These are phyloP conservation scores for Brassica hybrid DNA, from an alignment of 441 rosid genomes.

Conservation along the genomic window DNA sequence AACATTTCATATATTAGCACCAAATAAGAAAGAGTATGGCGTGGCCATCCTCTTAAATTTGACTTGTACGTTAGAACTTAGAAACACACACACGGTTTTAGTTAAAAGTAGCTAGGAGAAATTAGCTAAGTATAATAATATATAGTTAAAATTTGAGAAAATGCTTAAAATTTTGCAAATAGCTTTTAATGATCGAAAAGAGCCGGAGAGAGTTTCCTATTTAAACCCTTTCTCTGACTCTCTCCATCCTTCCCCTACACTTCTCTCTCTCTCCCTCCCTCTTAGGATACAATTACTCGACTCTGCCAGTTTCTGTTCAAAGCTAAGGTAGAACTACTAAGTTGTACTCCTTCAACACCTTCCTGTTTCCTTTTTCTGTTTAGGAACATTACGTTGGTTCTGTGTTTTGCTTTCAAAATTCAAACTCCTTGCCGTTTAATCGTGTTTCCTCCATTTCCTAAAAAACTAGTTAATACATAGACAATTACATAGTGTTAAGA, in stretches of 20 bases:
- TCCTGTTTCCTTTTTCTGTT: constrained; percentile 5
- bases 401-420: constrained; percentile 7
- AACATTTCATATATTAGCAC: not conserved
- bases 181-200: constrained; percentile 38
- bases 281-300: constrained; percentile 11
- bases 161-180: not conserved
- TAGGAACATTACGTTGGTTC: constrained; percentile 27
- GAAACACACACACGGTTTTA: not conserved
- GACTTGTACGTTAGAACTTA: constrained; percentile 43
- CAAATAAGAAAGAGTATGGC: constrained; percentile 23
- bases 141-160: not conserved
- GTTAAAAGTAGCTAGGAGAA: too few relatives aligned
- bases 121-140: not conserved
- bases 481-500: not conserved
- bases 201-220: constrained; percentile 49
- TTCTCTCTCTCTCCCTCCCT: constrained; percentile 11
- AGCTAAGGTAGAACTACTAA: constrained; percentile 36
- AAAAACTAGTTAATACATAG: not conserved
- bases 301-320: constrained; percentile 19
- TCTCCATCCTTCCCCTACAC: constrained; percentile 51
- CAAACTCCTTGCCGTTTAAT: constrained; percentile 34
- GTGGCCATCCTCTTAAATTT: constrained; percentile 28
- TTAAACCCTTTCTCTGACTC: constrained; percentile 43
- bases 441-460: not conserved
- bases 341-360: not conserved